Base-by-base conservation (phyloP, 768 basidiomycete genomes). In the Lentinula aciculospora region DNA sequence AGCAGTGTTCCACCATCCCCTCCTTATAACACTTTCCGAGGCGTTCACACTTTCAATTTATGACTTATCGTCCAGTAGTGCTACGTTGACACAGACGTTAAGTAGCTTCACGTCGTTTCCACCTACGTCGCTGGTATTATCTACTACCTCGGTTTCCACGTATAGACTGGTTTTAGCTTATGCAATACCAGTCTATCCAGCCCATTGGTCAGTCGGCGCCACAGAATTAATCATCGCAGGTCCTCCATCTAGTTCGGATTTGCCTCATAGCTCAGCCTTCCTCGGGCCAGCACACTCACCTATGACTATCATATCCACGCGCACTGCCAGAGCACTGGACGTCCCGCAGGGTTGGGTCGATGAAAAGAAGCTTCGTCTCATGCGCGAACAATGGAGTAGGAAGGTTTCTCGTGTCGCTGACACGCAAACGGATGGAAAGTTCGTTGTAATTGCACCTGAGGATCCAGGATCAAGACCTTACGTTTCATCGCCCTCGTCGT, bases 341-440 rank as follows among this genome's bases (percentile, higher is more conserved):
- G 72, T 88, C 8, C 88, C 88, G 13, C 75, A 74, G 29, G 87
- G 85, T 3, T 91, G 85, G 83, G 76, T 91, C 53, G 85, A 91
- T 67, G 81, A 83, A 53, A 66, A 75, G 50, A 84, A 85, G 67
- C 71, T 92, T 39, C 76, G 75, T 27, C 61, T 69, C 23, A 82
- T 90, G 75, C 82, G 82, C 34, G 85, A 88, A 62, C 91, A 92
- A 61, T 91, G 89, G 86, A 77, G 80, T 28, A 86, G 89, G 58
- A 92, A 89, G 68, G 80, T 92, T 19, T 72, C 74, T 44, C 73
- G 76, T 12, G 84, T 93, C 29, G 81, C 85, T n/a, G 86, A 84
- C 62, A 85, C 81, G 15, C 85, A 89, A 64, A 89, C 91, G 4
- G 91, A 92, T 65, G 91, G 91, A 8, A 92, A 89, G 76, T 93